A percentile compares a stretch with the other conserved stretches of the same genome.
Evolutionary conservation across 345 rosid species (phyloP).

Genomic region (Populus pruinosa): DNA sequence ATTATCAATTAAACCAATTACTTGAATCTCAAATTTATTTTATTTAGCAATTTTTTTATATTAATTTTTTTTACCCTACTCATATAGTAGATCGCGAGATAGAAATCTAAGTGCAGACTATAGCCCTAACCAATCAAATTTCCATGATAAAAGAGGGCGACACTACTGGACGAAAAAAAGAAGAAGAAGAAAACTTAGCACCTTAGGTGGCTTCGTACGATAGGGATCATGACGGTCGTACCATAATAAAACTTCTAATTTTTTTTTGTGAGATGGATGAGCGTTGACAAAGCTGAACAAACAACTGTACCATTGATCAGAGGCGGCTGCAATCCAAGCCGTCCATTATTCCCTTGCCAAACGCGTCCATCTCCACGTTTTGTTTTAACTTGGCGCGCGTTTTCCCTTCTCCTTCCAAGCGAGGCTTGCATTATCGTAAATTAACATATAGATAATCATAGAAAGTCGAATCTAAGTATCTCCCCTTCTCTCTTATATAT

Average conservation of each 20-base stretch:
- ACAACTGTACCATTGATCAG: neutral
- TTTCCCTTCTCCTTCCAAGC: conserved; percentile 51
- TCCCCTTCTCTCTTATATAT: neutral
- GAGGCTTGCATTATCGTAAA: neutral
- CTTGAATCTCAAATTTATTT: too few species aligned
- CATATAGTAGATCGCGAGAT: too few species aligned
- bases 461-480: neutral
- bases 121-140: too few species aligned
- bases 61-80: too few species aligned
- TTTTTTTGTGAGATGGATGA: neutral
- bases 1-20: too few species aligned
- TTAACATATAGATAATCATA: neutral
- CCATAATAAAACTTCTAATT: neutral
- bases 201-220: neutral
- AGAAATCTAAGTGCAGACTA: too few species aligned
- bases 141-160: too few species aligned
- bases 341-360: neutral
- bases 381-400: conserved; percentile 25
- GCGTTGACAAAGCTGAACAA: neutral
- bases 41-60: too few species aligned
- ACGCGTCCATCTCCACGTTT: neutral
- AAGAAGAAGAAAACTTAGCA: too few species aligned
- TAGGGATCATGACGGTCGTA: neutral
- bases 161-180: too few species aligned
- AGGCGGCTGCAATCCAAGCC: conserved; percentile 27